Base-by-base conservation (phyloP, 176 grass and related monocot species). In the Metroxylon sagu region DNA sequence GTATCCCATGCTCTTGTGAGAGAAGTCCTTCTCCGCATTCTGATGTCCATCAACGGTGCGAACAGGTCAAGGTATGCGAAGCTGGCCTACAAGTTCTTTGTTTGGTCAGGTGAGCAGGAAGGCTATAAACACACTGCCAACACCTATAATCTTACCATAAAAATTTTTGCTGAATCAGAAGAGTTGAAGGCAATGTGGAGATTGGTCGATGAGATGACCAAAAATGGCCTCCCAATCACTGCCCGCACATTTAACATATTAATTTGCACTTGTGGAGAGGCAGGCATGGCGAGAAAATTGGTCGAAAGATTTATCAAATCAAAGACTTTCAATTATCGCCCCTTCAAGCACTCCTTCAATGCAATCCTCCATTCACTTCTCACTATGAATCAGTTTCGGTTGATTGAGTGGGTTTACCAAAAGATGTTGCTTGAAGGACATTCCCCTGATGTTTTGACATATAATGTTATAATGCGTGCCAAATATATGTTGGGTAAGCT, bases 401-500 rank as follows among this genome's bases (percentile, higher is more conserved):
- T 96, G 72, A 81, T 90, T 6, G 86, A 96, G 43, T 96, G 91
- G 91, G 80, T 96, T 68, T 77, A 96, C 50, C 66, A 87, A 73
- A 82, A 82, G 54, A 90, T 96, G 91, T 67, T 90, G 18, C 53
- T 65, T 2, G 80, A 90, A 50, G 86, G 86, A n/a, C 67, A 87
- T 57, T 68, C 53, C 0, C 91, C 91, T 49, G 86, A 96, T 30
- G 62, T 96, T 48, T 72, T 96, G 79, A 96, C 91, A 6, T 96
- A 90, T 74, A 96, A 96, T 18, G 71, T 96, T 60, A 67, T 96
- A 26, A 71, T 96, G 91, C 86, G 83, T 71, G 83, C 91, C 68
- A 96, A 90, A 73, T 96, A 96, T 74, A 80, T 90, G 82, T 61
- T 96, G 16, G 83, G 91, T 26, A 96, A 87, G 54, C 65, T 90